Evolutionary conservation across 2,329 filamentous ascomycete genomes (phyloP), one percentile per base, ranked within the genome.

Genomic region (Diaporthe ampelina): DNA sequence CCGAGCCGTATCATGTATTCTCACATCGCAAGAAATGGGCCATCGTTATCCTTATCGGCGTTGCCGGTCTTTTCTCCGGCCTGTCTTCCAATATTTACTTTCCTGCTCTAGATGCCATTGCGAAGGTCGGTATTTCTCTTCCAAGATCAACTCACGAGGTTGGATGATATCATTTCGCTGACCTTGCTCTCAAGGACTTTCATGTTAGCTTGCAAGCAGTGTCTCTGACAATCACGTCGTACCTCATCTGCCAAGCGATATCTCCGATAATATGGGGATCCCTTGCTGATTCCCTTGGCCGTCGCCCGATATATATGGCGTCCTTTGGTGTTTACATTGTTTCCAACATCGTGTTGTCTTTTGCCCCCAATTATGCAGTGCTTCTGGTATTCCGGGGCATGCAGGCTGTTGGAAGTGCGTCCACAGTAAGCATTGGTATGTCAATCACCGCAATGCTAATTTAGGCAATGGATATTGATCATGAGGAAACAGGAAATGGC

Each of bases 51-150:
- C 86, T 87, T 68, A 85, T 88, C 32, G 85, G 87, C 2, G 78
- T 87, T 1, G 88, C 87, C 1, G 86, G 85, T 0, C 81, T 90
- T 40, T 89, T 90, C 80, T 89, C 88, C 3, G 88, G 88, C 1
- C 76, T 88, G 17, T 87, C 87, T 4, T 85, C 85, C 43, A 88
- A 86, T 74, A 88, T 90, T 68, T 89, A 89, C 79, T 83, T 87
- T 67, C 86, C 87, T 0, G 83, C 85, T 0, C 76, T 88, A 7
- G 81, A 83, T 58, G 76, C 80, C 3, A 82, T 88, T 21, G 80
- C 84, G 10, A 73, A 78, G 69, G 83, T 82, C 76, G 48, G 75
- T 76, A 13, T 69, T n/a, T 26, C 37, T 50, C 29, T 15, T 13
- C 37, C 24, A 1, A 21, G 7, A 37, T 1, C 9, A n/a, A 24